phyloP scores from a whole-genome alignment of 2,329 filamentous ascomycete species.

The Colletotrichum simmondsii region DNA sequence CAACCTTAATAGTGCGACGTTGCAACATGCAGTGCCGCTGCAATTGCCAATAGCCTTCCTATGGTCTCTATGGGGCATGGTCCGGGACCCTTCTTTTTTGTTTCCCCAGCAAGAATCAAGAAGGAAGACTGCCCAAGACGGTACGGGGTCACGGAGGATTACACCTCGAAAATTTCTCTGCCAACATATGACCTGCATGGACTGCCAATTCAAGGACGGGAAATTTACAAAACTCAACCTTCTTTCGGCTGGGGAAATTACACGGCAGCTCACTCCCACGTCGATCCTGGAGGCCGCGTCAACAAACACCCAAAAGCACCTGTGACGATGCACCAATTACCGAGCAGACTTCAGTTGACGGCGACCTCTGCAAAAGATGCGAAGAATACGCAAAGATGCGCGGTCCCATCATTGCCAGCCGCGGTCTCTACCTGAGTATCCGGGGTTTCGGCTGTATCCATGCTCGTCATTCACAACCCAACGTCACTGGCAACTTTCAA shows the following conservation, averaged over 20 bases:
- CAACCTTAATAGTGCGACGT: slow-evolving; percentile 30
- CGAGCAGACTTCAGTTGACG: not conserved
- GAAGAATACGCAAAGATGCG: not conserved
- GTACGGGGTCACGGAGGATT: not conserved
- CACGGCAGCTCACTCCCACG: slow-evolving; percentile 20
- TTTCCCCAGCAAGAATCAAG: slow-evolving; percentile 3
- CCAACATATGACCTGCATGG: slow-evolving; percentile 18
- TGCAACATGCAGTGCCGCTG: slow-evolving; percentile 1
- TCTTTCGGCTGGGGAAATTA: slow-evolving; percentile 31
- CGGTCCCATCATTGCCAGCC: not conserved
- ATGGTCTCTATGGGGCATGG: not conserved
- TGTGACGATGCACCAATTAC: not conserved
- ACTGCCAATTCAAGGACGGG: slow-evolving; percentile 12
- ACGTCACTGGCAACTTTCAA: slow-evolving; percentile 13
- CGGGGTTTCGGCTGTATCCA: too few relatives aligned
- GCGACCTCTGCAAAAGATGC: not conserved
- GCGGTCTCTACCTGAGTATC: not conserved
- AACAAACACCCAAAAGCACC: not conserved
- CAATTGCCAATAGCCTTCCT: not conserved
- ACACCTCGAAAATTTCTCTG: slow-evolving; percentile 4
- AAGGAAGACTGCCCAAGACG: not conserved
- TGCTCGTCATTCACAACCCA: not conserved
- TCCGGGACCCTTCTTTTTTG: slow-evolving; percentile 22
- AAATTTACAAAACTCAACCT: slow-evolving; percentile 25
- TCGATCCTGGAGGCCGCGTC: slow-evolving; percentile 19